Percentiles rank a stretch among this genome's conserved stretches.
These are phyloP conservation scores for Tricholoma sp. DNA, from an alignment of 768 basidiomycete genomes.

Conservation along the genomic window DNA sequence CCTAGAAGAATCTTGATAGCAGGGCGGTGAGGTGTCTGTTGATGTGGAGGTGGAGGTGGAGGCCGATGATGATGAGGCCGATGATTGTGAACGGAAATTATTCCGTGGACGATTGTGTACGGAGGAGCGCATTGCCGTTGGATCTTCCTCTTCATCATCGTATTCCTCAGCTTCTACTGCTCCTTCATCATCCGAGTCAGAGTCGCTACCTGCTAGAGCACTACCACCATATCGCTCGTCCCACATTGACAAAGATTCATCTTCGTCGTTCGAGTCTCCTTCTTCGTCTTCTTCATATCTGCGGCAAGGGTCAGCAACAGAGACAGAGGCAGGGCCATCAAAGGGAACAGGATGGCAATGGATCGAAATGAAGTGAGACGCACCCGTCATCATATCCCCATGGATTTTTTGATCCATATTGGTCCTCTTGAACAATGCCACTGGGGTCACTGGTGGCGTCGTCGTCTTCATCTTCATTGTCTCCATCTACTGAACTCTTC, in stretches of 20 bases:
- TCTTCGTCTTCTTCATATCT: slow-evolving; percentile 66
- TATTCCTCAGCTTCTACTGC: slow-evolving; percentile 25
- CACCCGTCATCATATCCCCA: slow-evolving; percentile 63
- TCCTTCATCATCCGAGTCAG: slow-evolving; percentile 31
- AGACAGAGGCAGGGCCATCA: background rate
- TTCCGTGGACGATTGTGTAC: slow-evolving; percentile 15
- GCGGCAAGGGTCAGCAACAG: slow-evolving; percentile 1
- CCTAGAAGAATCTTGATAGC: slow-evolving; percentile 20
- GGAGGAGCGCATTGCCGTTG: slow-evolving; percentile 59
- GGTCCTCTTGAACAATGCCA: slow-evolving; percentile 4
- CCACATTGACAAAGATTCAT: slow-evolving; percentile 20
- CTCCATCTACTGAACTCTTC: slow-evolving; percentile 20
- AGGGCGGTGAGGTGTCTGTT: slow-evolving; percentile 19
- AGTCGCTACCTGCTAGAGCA: slow-evolving; percentile 34
- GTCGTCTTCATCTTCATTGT: slow-evolving; percentile 19
- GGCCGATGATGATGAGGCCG: slow-evolving; percentile 38
- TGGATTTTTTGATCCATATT: slow-evolving; percentile 16
- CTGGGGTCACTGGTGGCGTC: slow-evolving; percentile 10
- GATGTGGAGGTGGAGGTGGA: slow-evolving; percentile 30
- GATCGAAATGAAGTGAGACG: slow-evolving; percentile 22
- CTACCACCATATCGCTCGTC: slow-evolving; percentile 15
- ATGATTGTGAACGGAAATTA: slow-evolving; percentile 36
- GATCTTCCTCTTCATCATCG: slow-evolving; percentile 36
- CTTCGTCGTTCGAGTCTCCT: slow-evolving; percentile 40
- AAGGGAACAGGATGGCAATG: slow-evolving; percentile 1